A percentile compares a stretch with the other conserved stretches of the same genome.
Evolutionary conservation across 352 stramenopile species (phyloP).

Genomic region (Phytophthora fragariaefolia): DNA sequence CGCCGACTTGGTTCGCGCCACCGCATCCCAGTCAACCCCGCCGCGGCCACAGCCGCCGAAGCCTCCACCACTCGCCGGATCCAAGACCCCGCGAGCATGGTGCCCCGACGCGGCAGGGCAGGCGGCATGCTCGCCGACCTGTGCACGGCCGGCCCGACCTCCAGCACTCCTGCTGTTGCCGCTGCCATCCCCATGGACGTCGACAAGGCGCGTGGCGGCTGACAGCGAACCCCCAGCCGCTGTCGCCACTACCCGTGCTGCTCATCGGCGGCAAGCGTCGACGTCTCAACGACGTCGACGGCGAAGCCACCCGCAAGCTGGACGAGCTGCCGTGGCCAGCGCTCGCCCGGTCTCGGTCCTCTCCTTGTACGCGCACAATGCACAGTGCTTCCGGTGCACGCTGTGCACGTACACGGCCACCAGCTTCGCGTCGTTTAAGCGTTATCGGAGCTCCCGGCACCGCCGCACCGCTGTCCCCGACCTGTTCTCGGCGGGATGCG

Average conservation of each 20-base stretch:
- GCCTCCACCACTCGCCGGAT: no score
- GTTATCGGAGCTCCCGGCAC: neutral
- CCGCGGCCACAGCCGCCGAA: no score
- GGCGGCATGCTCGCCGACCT: no score
- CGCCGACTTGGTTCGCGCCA: no score
- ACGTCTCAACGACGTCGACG: constrained; percentile 10
- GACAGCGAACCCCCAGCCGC: neutral
- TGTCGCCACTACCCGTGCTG: no score
- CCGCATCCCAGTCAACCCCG: no score
- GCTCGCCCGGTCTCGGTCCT: neutral
- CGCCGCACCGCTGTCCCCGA: neutral
- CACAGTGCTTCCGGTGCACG: neutral
- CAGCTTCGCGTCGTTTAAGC: neutral
- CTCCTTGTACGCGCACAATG: neutral
- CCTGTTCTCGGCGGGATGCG: neutral
- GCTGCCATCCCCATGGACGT: constrained; percentile 10
- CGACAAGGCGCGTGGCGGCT: neutral
- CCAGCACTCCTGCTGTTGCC: no score
- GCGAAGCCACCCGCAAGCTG: constrained; percentile 11
- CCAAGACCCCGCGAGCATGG: no score
- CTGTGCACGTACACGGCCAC: neutral
- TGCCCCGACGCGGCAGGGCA: neutral
- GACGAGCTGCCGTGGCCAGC: constrained; percentile 10
- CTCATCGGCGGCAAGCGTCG: constrained; percentile 16
- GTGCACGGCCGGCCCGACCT: no score